Conservation (phyloP, 208 protist genomes). For the Leishmania major region DNA sequence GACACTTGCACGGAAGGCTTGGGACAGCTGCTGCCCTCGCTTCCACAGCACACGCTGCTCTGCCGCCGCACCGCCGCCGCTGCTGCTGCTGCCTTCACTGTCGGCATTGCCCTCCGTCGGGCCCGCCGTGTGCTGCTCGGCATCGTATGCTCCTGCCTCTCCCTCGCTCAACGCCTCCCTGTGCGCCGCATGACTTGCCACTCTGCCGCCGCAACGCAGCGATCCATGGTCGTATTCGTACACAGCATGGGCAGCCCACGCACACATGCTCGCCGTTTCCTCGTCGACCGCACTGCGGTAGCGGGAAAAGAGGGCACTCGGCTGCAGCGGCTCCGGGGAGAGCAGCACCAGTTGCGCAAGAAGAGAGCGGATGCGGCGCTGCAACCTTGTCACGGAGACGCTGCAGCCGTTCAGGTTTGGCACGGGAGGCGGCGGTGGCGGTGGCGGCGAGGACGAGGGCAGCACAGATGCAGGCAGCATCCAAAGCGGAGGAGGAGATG, state of each 20-base stretch:
- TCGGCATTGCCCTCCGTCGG: not conserved
- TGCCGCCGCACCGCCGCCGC: not conserved
- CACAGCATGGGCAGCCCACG: slow-evolving; percentile 22
- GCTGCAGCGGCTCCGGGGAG: slow-evolving; percentile 40
- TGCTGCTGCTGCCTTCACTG: not conserved
- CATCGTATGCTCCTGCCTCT: not conserved
- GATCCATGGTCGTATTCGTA: slow-evolving; percentile 3
- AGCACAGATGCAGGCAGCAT: not conserved
- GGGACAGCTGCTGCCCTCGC: slow-evolving; percentile 1
- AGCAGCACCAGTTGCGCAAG: slow-evolving; percentile 51
- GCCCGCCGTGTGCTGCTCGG: not conserved
- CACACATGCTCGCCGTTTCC: slow-evolving; percentile 22
- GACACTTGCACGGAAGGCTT: slow-evolving; percentile 16
- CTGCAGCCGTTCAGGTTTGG: not conserved
- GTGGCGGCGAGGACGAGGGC: slow-evolving; percentile 2
- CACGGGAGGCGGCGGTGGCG: not conserved
- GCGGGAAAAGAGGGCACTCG: slow-evolving; percentile 22
- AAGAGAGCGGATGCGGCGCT: slow-evolving; percentile 39
- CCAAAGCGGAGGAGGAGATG: not conserved
- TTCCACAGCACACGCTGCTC: not conserved
- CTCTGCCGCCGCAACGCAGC: not conserved
- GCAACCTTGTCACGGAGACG: slow-evolving; percentile 6
- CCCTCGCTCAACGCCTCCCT: not conserved
- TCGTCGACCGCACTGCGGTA: slow-evolving; percentile 16
- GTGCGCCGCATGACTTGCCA: not conserved